Base-by-base conservation (phyloP, 2,329 filamentous ascomycete genomes). In the Didymella arachidicola region DNA sequence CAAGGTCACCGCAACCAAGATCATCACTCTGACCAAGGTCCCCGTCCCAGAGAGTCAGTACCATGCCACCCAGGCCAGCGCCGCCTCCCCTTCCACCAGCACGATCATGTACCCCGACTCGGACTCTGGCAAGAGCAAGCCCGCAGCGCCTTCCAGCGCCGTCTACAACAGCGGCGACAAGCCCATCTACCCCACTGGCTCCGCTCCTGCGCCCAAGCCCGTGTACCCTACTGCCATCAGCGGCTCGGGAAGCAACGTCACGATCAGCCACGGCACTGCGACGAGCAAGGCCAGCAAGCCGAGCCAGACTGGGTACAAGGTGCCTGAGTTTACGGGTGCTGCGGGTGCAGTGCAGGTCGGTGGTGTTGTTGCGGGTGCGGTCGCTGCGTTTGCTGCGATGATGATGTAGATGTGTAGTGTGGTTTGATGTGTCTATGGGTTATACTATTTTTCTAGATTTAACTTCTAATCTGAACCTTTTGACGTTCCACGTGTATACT, bases 241-340 rank as follows among this genome's bases (percentile, higher is more conserved):
- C 1, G 32, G 48, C 18, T 52, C 48, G 6, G 51, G 41, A 11
- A 25, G 44, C 26, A 67, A 68, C 26, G 42, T 41, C 7, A 69
- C 64, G 10, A 27, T 60, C 5, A 55, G 55, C 49, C 62, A 62
- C 27, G 58, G 53, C 11, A 61, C 59, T 25, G 42, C 42, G 6
- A 38, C 54, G 2, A n/a, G 18, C 7, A 38, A 30, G 14, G 3
- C n/a, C 4, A 3, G 12, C 41, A 61, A 60, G 36, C 59, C 67
- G 2, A 66, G 30, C 18, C 60, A 64, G 60, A 64, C 65, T 27
- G 59, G 53, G 0, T 66, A 63, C 48, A 46, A 52, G 14, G 29
- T 51, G 0, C 60, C 67, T 8, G 49, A 68, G 39, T 71, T 72
- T 60, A 71, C 68, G 0, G 68, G 69, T 46, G 69, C 68, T 3